Evolutionary conservation across 495 filamentous ascomycete genomes (phyloP).

Genomic region (Aspergillus heteromorphus): DNA sequence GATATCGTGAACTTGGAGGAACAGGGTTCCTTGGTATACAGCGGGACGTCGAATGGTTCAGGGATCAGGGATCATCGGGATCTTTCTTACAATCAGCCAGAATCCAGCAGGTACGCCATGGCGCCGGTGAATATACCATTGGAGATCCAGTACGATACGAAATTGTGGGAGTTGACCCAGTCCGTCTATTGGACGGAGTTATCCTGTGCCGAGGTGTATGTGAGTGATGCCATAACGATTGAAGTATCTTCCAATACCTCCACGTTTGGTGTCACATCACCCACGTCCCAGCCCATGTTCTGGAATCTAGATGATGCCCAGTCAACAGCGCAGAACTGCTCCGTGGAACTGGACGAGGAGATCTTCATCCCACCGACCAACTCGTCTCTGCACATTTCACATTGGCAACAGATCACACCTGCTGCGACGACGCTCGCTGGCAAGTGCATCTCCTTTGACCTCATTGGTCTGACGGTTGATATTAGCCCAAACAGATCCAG

Average conservation of each 20-base stretch:
- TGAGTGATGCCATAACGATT: neutral
- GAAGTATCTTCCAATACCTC: neutral
- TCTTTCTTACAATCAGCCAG: neutral
- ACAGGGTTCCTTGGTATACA: neutral
- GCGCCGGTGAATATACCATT: neutral
- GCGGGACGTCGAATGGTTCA: neutral
- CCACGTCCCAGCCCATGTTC: neutral
- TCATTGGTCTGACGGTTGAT: neutral
- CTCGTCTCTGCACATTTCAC: neutral
- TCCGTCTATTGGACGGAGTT: constrained; percentile 20
- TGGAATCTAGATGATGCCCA: neutral
- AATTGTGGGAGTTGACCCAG: constrained; percentile 17
- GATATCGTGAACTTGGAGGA: neutral
- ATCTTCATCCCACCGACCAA: neutral
- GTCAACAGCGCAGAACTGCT: neutral
- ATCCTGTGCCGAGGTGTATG: constrained; percentile 6
- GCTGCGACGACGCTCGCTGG: neutral
- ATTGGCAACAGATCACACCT: neutral
- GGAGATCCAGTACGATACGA: constrained; percentile 4
- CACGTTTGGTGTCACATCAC: neutral
- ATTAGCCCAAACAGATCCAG: neutral
- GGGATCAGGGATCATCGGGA: neutral
- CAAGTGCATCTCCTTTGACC: neutral
- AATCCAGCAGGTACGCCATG: constrained; percentile 2
- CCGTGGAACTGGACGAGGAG: neutral